Evolutionary conservation across 106 monocot species (phyloP), one percentile per base, ranked within the genome.

Genomic region (Cymbidium sinense): DNA sequence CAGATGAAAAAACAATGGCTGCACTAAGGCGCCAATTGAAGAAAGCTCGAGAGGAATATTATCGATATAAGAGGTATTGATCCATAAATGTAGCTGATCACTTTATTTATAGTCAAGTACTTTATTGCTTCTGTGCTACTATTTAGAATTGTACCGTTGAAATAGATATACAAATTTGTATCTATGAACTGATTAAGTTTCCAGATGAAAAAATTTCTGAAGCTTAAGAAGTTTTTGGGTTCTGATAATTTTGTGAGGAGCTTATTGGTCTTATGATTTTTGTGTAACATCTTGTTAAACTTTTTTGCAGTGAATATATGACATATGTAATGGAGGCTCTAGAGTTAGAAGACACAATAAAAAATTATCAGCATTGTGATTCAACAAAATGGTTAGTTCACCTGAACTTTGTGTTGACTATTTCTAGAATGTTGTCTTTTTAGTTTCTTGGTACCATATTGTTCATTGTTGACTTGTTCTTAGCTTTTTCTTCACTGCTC

Each of bases 1-100:
- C 96, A 0, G 93, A 96, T 87, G 93, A 96, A 55, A 89, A 93
- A 80, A 87, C 96, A 64, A 96, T 96, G 96, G 96, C 96, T 77
- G 84, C 84, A 39, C 83, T 96, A 50, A 89, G 96, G 35, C 93
- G 93, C 19, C 96, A 96, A 62, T 93, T 96, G 27, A 89, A 89
- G 75, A 89, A 71, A 86, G 96, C 96, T 71, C 86, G 82, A 3
- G 96, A 96, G 83, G 93, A 96, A 83, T 96, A 96, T 76, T 96
- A 96, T 55, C 82, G 96, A 82, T 96, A 82, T 81, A 96, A 91
- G 84, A 93, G 96, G 96, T 85, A 80, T 78, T 70, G 25, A 43
- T 50, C 17, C 17, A 29, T 33, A 28, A 70, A 7, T 27, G 23
- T 62, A 47, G 15, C 10, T 62, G 23, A 25, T 25, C 27, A 7